Percentiles rank a stretch among this genome's conserved stretches.
Evolutionary conservation across 257 asterid genomes (phyloP).

Genomic region (Apocynum venetum): DNA sequence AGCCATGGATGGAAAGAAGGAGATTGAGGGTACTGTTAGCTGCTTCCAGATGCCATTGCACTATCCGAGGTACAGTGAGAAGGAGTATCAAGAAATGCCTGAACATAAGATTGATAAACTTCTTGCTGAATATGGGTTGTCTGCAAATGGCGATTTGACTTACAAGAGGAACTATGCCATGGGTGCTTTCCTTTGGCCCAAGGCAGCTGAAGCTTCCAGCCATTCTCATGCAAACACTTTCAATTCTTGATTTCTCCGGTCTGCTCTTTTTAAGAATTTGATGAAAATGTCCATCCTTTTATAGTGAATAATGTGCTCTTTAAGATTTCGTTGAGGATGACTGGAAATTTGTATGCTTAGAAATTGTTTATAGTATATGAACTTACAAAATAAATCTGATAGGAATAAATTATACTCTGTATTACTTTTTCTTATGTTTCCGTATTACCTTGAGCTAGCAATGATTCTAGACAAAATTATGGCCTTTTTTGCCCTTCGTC

Average conservation of each 20-base stretch:
- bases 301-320: no score
- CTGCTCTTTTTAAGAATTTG: not conserved
- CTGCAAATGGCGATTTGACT: constrained; percentile 32
- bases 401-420: no score
- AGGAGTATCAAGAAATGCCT: constrained; percentile 50
- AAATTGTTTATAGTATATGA: no score
- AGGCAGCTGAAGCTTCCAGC: not conserved
- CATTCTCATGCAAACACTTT: not conserved
- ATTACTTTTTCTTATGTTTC: no score
- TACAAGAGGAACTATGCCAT: constrained; percentile 45
- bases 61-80: constrained; percentile 41
- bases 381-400: no score
- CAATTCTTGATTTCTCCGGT: not conserved
- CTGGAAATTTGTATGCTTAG: no score
- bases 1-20: constrained; percentile 25
- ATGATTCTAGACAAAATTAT: no score
- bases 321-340: no score
- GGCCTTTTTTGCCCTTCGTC: no score
- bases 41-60: constrained; percentile 51
- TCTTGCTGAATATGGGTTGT: constrained; percentile 47
- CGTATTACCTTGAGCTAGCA: no score
- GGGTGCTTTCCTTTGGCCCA: constrained; percentile 54
- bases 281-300: not conserved
- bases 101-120: constrained; percentile 46
- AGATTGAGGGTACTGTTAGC: not conserved